Evolutionary conservation across 1,284 basidiomycete genomes (phyloP).

Genomic region (Trametes pubescens): DNA sequence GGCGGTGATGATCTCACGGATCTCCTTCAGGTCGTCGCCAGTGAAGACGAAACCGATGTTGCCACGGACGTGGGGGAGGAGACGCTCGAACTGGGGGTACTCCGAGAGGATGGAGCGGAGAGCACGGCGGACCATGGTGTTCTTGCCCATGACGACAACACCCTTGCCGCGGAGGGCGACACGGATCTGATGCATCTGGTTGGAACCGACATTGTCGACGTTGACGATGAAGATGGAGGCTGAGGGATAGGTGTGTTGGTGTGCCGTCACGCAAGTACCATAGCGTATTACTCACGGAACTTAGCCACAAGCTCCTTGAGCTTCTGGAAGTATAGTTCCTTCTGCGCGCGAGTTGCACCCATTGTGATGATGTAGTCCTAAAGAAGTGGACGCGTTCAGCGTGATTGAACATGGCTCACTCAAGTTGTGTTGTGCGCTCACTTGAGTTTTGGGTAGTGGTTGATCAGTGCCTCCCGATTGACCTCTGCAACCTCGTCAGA

Average conservation of each 20-base stretch:
- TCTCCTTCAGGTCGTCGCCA: constrained; percentile 89
- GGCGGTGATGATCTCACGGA: constrained; percentile 90
- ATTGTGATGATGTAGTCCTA: constrained; percentile 61
- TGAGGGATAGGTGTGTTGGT: constrained; percentile 42
- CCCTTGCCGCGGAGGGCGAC: constrained; percentile 96
- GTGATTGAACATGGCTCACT: constrained; percentile 32
- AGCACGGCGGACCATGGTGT: constrained; percentile 99
- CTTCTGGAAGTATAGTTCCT: constrained; percentile 94
- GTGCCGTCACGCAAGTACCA: not conserved
- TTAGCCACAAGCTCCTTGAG: constrained; percentile 93
- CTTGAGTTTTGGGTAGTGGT: constrained; percentile 31
- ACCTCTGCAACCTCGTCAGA: constrained; percentile 60
- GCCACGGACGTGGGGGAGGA: constrained; percentile 94
- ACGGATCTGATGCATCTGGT: constrained; percentile 99
- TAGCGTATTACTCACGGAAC: constrained; percentile 71
- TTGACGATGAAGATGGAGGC: constrained; percentile 99
- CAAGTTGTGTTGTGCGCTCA: constrained; percentile 23
- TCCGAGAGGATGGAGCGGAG: constrained; percentile 91
- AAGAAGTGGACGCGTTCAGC: constrained; percentile 11
- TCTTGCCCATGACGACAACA: constrained; percentile 99
- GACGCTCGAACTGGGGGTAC: constrained; percentile 93
- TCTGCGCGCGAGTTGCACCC: constrained; percentile 92
- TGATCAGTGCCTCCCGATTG: constrained; percentile 83
- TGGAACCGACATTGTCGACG: constrained; percentile 99
- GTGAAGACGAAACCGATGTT: constrained; percentile 99